Conservation (phyloP, 164 flowering plant species). For the Amborella trichopoda region DNA sequence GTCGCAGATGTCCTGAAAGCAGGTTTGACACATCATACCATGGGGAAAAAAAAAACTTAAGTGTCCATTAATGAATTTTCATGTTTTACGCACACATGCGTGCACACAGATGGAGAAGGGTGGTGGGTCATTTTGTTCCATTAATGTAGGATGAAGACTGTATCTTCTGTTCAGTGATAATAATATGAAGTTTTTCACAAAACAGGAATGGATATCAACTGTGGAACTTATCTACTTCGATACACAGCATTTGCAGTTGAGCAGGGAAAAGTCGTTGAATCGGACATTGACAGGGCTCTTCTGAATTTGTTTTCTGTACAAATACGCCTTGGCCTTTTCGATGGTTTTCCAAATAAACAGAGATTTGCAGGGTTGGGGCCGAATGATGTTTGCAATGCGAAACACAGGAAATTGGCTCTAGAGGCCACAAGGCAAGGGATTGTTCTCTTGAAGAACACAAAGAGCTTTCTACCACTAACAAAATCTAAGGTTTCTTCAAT, state of each 20-base stretch:
- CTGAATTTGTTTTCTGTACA: conserved; percentile 64
- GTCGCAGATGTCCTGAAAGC: conserved; percentile 76
- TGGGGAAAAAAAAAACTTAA: too few relatives aligned
- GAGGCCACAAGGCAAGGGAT: conserved; percentile 90
- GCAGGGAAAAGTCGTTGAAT: conserved; percentile 56
- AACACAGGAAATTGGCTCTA: conserved; percentile 62
- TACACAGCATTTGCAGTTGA: conserved; percentile 50
- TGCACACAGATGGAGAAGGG: too few relatives aligned
- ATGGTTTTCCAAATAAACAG: conserved; percentile 56
- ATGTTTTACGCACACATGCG: too few relatives aligned
- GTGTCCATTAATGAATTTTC: too few relatives aligned
- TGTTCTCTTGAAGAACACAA: conserved; percentile 75
- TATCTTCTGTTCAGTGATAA: too few relatives aligned
- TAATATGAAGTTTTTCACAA: too few relatives aligned
- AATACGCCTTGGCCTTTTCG: conserved; percentile 71
- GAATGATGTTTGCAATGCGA: conserved; percentile 48
- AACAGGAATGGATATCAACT: conserved; percentile 79
- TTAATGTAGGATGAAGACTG: too few relatives aligned
- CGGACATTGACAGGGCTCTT: conserved; percentile 71
- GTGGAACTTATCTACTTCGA: conserved; percentile 66
- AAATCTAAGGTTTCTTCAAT: conserved; percentile 33
- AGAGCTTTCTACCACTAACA: conserved; percentile 57
- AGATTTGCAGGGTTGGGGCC: conserved; percentile 51
- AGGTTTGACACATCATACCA: conserved; percentile 27
- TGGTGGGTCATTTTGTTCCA: too few relatives aligned